Conservation (phyloP, 768 basidiomycete genomes). For the Crassisporium funariophilum region DNA sequence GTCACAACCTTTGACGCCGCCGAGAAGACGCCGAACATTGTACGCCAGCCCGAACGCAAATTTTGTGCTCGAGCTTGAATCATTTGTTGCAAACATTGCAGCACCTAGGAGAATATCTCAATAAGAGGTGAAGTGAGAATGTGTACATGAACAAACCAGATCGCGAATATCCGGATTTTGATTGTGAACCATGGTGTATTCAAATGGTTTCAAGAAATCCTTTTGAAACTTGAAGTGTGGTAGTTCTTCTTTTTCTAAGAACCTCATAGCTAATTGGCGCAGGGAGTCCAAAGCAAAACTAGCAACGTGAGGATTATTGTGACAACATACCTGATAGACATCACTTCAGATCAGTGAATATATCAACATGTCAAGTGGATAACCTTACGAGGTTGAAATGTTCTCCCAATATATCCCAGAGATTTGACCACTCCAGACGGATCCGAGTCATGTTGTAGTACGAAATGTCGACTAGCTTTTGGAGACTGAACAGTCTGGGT, state of each 20-base stretch:
- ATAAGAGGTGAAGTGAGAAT: not conserved
- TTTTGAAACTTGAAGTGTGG: slow-evolving; percentile 99
- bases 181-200: slow-evolving; percentile 97
- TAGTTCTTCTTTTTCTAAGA: slow-evolving; percentile 97
- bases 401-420: slow-evolving; percentile 97
- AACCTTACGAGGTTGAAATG: slow-evolving; percentile 93
- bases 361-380: not conserved
- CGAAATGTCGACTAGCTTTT: slow-evolving; percentile 98
- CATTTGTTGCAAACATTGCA: slow-evolving; percentile 99
- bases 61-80: slow-evolving; percentile 93
- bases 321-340: slow-evolving; percentile 85
- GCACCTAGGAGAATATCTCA: slow-evolving; percentile 52
- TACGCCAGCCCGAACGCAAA: slow-evolving; percentile 97
- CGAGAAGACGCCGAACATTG: slow-evolving; percentile 98
- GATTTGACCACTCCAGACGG: slow-evolving; percentile 95
- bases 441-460: slow-evolving; percentile 99
- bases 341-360: not conserved
- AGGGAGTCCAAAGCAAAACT: slow-evolving; percentile 97
- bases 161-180: slow-evolving; percentile 94
- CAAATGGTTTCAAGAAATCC: slow-evolving; percentile 97
- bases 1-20: slow-evolving; percentile 93
- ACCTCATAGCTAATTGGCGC: slow-evolving; percentile 96
- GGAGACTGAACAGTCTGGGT: slow-evolving; percentile 93
- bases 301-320: slow-evolving; percentile 94
- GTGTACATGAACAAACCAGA: slow-evolving; percentile 58